Conservation (phyloP, 169 alveolate species). For the Plasmodium sp. region DNA sequence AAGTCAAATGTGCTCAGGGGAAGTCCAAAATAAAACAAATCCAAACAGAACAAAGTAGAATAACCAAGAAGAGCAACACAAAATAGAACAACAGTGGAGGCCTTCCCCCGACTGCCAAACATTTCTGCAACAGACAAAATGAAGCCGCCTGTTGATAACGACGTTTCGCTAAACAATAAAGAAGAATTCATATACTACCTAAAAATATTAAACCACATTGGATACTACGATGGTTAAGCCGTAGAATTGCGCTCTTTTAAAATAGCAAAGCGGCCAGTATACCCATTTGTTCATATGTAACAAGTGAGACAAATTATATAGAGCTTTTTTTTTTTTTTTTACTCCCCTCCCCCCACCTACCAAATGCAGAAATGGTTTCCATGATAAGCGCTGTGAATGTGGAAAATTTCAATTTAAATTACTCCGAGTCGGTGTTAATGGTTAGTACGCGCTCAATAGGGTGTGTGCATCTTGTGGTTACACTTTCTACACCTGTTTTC, state of each 20-base stretch:
- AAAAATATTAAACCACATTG: conserved; percentile 59
- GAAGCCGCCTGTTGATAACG: conserved; percentile 32
- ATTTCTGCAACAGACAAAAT: conserved; percentile 15
- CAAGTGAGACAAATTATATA: neutral
- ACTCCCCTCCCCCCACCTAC: neutral
- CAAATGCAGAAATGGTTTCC: conserved; percentile 44
- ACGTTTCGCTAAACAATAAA: conserved; percentile 23
- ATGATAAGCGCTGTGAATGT: conserved; percentile 23
- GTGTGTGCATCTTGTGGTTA: neutral
- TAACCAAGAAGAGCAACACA: neutral
- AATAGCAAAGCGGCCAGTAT: neutral
- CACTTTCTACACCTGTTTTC: neutral
- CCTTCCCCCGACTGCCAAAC: neutral
- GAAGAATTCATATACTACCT: conserved; percentile 64
- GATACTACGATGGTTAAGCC: conserved; percentile 70
- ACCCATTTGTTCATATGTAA: neutral
- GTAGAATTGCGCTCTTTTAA: neutral
- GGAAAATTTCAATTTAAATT: conserved; percentile 46
- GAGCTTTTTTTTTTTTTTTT: neutral
- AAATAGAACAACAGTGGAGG: neutral
- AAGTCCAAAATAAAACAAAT: neutral
- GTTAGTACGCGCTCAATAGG: neutral
- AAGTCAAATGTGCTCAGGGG: neutral
- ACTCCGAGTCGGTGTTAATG: conserved; percentile 49
- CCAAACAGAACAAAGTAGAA: neutral